Conservation (phyloP, 306 rosid genomes). For the Quercus berberidifolia region DNA sequence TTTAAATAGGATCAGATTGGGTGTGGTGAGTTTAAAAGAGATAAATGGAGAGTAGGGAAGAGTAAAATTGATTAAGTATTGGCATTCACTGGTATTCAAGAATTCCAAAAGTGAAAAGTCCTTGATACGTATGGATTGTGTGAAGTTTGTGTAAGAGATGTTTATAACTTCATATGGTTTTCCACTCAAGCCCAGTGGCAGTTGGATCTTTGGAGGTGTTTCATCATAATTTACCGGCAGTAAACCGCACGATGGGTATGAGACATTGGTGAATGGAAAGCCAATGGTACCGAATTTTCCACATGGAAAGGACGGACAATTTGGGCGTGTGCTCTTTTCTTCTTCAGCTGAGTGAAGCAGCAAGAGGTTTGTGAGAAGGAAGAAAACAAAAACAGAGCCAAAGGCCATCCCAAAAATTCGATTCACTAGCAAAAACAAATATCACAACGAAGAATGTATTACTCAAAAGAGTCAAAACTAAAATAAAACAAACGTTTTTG, state of each 20-base stretch:
- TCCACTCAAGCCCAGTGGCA: neutral
- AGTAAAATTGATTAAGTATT: neutral
- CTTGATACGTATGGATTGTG: no score
- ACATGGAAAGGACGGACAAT: neutral
- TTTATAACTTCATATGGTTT: neutral
- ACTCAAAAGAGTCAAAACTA: no score
- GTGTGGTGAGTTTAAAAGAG: constrained; percentile 8
- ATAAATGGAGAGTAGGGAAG: neutral
- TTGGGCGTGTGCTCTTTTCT: neutral
- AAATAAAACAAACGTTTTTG: no score
- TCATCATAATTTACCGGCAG: neutral
- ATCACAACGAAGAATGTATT: no score
- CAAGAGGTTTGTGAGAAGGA: neutral
- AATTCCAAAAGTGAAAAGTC: no score
- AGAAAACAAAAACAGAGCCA: neutral
- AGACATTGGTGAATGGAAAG: neutral
- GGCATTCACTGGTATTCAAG: no score
- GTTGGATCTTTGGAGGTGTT: neutral
- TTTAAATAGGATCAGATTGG: neutral
- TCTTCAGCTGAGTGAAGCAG: neutral
- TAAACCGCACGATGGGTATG: neutral
- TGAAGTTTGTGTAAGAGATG: neutral
- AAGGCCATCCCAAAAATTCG: neutral
- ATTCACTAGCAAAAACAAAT: no score
- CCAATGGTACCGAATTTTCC: neutral